Percentiles rank a stretch among this genome's conserved stretches.
Conservation (phyloP, 2,329 filamentous ascomycete species). For the Metarhizium album region DNA sequence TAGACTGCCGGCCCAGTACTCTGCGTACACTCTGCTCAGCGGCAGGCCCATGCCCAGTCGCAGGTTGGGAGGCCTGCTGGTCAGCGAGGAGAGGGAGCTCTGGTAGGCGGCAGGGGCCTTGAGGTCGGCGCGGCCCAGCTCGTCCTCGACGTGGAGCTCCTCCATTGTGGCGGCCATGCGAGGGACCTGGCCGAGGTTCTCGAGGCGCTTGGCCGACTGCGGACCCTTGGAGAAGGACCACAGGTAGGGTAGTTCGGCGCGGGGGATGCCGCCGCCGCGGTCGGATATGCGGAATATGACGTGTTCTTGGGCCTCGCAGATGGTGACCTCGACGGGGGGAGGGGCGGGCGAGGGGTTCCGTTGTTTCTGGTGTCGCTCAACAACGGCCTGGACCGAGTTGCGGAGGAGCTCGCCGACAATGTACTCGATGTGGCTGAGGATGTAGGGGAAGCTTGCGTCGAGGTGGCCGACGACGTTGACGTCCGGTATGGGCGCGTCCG, state of each 20-base stretch:
- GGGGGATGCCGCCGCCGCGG: constrained; percentile 82
- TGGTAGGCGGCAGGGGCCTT: constrained; percentile 29
- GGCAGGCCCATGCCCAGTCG: constrained; percentile 87
- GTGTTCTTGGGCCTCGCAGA: constrained; percentile 89
- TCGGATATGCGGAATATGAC: constrained; percentile 96
- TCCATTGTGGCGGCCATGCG: constrained; percentile 90
- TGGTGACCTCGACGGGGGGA: constrained; percentile 83
- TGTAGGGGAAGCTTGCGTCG: constrained; percentile 88
- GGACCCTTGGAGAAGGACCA: constrained; percentile 98
- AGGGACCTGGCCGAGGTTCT: constrained; percentile 78
- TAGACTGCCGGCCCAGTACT: constrained; percentile 93
- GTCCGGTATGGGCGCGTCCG: constrained; percentile 61
- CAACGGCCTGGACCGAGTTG: constrained; percentile 87
- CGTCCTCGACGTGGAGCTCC: constrained; percentile 53
- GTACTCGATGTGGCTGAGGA: constrained; percentile 91
- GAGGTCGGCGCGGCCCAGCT: constrained; percentile 29
- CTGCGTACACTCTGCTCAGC: constrained; percentile 87
- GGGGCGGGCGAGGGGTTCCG: constrained; percentile 29
- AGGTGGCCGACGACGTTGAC: constrained; percentile 78
- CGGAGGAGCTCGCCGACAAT: constrained; percentile 90
- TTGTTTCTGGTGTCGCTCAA: constrained; percentile 55
- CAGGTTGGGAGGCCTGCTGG: constrained; percentile 73
- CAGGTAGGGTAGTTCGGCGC: constrained; percentile 74
- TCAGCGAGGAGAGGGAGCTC: constrained; percentile 68
- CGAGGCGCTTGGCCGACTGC: constrained; percentile 62